Evolutionary conservation across 306 rosid genomes (phyloP).

Genomic region (Vicia faba): DNA sequence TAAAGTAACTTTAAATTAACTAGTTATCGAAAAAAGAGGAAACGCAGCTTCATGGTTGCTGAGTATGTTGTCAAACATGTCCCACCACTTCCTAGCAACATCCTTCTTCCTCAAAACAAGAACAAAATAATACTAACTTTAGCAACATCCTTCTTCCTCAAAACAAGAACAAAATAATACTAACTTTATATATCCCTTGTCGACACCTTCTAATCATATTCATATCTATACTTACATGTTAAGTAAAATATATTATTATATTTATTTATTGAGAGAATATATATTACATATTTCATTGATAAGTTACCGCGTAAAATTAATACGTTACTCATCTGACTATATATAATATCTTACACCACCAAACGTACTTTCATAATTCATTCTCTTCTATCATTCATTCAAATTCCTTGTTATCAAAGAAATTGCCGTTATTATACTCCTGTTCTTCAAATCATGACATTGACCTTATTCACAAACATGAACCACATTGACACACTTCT

Average conservation of each 20-base stretch:
- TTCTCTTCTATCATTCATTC: background rate
- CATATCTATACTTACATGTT: background rate
- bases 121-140: background rate
- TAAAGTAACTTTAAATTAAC: too few relatives aligned
- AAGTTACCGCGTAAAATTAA: background rate
- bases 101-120: background rate
- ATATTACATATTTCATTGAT: background rate
- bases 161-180: background rate
- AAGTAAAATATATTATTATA: background rate
- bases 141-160: background rate
- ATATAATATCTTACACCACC: background rate
- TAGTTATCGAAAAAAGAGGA: too few relatives aligned
- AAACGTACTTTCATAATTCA: background rate
- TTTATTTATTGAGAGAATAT: too few relatives aligned
- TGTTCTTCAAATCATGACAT: constrained; percentile 26
- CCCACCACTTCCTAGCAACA: background rate
- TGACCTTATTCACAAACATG: constrained; percentile 17
- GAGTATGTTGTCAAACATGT: background rate
- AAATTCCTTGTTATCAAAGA: too few relatives aligned
- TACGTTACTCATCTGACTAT: background rate
- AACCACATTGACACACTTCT: constrained; percentile 18
- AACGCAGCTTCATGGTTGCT: background rate
- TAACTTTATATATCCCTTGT: background rate
- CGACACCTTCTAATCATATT: background rate
- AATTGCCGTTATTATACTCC: background rate